Percentiles rank a stretch among this genome's conserved stretches.
Conservation (phyloP, 176 grass and related monocot genomes). For the Urochloa ruziziensis region DNA sequence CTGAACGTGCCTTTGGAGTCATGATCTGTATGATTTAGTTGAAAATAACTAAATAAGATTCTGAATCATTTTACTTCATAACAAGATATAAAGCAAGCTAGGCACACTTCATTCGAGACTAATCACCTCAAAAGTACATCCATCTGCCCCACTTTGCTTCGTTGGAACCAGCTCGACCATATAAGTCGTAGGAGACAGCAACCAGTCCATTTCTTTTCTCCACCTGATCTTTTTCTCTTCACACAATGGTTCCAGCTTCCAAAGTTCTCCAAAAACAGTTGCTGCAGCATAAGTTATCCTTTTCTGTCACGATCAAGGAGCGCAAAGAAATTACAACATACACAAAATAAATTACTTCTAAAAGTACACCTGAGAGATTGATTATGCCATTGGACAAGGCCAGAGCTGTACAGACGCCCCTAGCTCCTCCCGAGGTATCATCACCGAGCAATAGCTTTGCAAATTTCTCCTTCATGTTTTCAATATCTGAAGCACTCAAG, state of each 20-base stretch:
- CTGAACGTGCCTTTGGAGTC: slow-evolving; percentile 92
- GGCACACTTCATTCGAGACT: background rate
- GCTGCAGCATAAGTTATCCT: slow-evolving; percentile 40
- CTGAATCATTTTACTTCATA: background rate
- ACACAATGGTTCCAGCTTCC: slow-evolving; percentile 93
- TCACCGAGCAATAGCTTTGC: slow-evolving; percentile 85
- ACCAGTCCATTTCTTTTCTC: slow-evolving; percentile 95
- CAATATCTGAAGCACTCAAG: slow-evolving; percentile 72
- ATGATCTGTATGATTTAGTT: slow-evolving; percentile 69
- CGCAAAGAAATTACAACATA: background rate
- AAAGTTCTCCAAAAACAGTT: slow-evolving; percentile 90
- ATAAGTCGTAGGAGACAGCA: slow-evolving; percentile 88
- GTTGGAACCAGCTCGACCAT: slow-evolving; percentile 98
- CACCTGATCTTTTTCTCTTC: slow-evolving; percentile 81
- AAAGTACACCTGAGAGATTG: slow-evolving; percentile 76
- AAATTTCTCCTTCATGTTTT: slow-evolving; percentile 90
- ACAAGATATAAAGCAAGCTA: background rate
- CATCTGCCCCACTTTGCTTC: slow-evolving; percentile 81
- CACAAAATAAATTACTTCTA: slow-evolving; percentile 12
- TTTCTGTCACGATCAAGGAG: slow-evolving; percentile 1
- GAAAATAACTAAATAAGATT: background rate
- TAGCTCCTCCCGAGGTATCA: slow-evolving; percentile 77
- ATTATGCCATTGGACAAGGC: slow-evolving; percentile 85
- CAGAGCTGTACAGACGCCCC: slow-evolving; percentile 72
- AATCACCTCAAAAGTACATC: slow-evolving; percentile 72